Percentiles rank a stretch among this genome's conserved stretches.
Evolutionary conservation across 208 protist species (phyloP).

Genomic region (Naegleria gruberi): DNA sequence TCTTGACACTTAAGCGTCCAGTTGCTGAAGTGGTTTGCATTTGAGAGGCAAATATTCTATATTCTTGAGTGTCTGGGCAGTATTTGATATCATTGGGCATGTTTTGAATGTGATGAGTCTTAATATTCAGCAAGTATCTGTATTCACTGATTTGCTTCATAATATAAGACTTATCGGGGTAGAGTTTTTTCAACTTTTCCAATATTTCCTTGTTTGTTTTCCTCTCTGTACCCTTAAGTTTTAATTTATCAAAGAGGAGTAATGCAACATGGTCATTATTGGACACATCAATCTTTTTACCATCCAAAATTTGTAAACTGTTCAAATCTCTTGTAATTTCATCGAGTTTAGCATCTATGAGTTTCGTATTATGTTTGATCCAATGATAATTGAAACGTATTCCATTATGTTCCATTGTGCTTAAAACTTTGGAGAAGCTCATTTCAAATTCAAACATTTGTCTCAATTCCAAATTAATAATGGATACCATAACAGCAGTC

Average conservation of each 20-base stretch:
- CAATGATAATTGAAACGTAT: background rate
- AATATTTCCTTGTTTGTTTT: background rate
- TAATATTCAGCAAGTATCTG: background rate
- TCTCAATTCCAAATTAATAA: background rate
- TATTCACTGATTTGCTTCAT: background rate
- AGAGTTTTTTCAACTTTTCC: background rate
- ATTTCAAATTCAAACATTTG: background rate
- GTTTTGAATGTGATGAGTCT: background rate
- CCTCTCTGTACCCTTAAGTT: background rate
- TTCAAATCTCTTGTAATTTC: background rate
- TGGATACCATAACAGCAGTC: background rate
- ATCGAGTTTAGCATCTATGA: background rate
- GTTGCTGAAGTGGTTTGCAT: constrained; percentile 38
- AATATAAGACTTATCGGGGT: background rate
- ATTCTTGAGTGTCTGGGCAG: background rate
- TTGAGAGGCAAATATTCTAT: constrained; percentile 23
- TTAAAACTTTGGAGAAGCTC: background rate
- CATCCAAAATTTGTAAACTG: background rate
- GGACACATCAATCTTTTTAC: background rate
- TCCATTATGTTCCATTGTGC: background rate
- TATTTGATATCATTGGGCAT: background rate
- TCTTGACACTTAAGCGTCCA: constrained; percentile 31
- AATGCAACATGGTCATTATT: background rate
- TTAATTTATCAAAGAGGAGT: background rate
- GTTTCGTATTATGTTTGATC: background rate